phyloP scores from a whole-genome alignment of 768 basidiomycete species.

The Saitozyma sp. region DNA sequence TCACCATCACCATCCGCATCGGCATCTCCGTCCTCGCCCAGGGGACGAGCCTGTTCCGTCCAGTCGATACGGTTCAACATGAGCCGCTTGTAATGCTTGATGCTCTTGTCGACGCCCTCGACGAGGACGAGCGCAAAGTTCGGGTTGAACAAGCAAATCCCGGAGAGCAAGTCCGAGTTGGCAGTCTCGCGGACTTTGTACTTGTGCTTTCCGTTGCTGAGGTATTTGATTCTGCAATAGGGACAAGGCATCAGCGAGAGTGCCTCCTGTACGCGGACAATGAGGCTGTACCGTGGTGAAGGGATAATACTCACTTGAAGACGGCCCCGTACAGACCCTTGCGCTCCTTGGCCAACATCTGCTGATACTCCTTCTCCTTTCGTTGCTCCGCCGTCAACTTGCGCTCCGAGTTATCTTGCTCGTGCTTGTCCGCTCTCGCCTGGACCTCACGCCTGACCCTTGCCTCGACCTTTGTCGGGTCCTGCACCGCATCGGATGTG shows the following conservation, averaged over 20 bases:
- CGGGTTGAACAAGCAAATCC: constrained; percentile 87
- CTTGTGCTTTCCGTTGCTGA: constrained; percentile 87
- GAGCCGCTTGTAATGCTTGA: constrained; percentile 82
- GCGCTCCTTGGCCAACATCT: constrained; percentile 84
- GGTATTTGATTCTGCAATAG: constrained; percentile 68
- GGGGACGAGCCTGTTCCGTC: constrained; percentile 84
- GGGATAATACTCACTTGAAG: constrained; percentile 71
- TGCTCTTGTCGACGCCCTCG: constrained; percentile 82
- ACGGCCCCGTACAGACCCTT: constrained; percentile 79
- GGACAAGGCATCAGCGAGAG: constrained; percentile 1
- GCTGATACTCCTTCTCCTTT: constrained; percentile 78
- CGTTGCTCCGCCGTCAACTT: constrained; percentile 89
- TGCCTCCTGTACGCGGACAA: neutral
- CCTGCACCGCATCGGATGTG: constrained; percentile 93
- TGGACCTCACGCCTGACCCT: constrained; percentile 91
- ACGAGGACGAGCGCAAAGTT: constrained; percentile 87
- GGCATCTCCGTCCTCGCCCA: constrained; percentile 57
- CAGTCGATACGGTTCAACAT: constrained; percentile 86
- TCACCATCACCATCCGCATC: constrained; percentile 58
- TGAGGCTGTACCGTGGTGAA: neutral
- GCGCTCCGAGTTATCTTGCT: constrained; percentile 88
- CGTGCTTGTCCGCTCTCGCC: constrained; percentile 81
- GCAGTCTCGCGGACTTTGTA: constrained; percentile 98
- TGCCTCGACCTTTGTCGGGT: constrained; percentile 95
- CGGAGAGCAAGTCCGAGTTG: constrained; percentile 81